Base-by-base conservation (phyloP, 164 flowering plant genomes). In the Euptelea pleiosperma region DNA sequence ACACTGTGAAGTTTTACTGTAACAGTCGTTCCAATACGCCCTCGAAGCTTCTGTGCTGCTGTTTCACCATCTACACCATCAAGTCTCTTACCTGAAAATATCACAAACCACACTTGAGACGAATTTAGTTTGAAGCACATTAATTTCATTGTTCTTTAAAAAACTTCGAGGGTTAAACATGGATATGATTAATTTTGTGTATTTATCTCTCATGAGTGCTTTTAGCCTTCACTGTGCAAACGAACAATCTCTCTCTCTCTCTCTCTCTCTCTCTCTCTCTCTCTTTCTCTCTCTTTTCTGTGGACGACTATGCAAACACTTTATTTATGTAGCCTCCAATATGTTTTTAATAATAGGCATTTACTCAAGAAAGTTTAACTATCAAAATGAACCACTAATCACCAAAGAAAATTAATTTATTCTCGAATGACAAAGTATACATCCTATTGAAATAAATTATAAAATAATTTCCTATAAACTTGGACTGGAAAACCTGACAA, bases 11-110 rank as follows among this genome's bases (percentile, higher is more conserved):
- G 64, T 80, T 90, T 93, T 44, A 93, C 72, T 53, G 83, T 86
- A 58, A 93, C 99, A 50, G 77, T 70, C 54, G 97, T 90, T 51
- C 97, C 99, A 66, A 65, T 88, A 46, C 71, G 79, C 25, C 99
- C 97, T 73, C 97, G 77, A 51, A 93, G 96, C 74, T 81, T 93
- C 55, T 78, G 94, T 30, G 96, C 96, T 59, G 94, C 99, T 64
- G 82, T 75, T 78, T 93, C 99, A 65, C 86, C 79, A 57, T 75
- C 81, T 67, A 88, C 36, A 33, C 92, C 99, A 63, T 86, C 84
- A 60, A 93, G 81, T 43, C 73, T 82, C 74, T 88, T 85, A n/a
- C 96, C 97, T 93, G 77, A 65, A 64, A 35, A 24, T 31, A 40
- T 16, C 68, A 57, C 22, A 57, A 57, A 43, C 7, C 50, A 62